Base-by-base conservation (phyloP, 495 filamentous ascomycete genomes). In the Aspergillus carlsbadensis region DNA sequence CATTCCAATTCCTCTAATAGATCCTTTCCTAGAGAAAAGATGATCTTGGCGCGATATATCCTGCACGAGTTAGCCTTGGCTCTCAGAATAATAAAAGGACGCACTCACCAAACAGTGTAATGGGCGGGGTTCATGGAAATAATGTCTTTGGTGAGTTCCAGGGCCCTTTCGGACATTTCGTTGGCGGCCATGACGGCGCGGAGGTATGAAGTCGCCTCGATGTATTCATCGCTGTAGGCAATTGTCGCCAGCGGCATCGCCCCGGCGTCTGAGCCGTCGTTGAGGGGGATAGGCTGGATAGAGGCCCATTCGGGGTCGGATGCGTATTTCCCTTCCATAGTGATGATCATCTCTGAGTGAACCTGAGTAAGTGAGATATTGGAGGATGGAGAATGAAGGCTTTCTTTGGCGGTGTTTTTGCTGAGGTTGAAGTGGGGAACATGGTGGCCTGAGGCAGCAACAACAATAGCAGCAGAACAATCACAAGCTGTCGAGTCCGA, bases 71-170 rank as follows among this genome's bases (percentile, higher is more conserved):
- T 17, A 53, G 52, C 43, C 5, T 37, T 6, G 11, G 24, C 34
- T 18, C 34, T 7, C 2, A 24, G 21, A 47, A 51, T n/a, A 5
- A 6, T 8, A n/a, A 13, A 35, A 40, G 43, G 18, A 29, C n/a
- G n/a, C 5, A 66, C 70, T 59, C 69, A 87, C 94, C 94, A 98
- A 52, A 98, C 91, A 6, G 95, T 98, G 74, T 98, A 98, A 70
- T 98, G 95, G 10, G 93, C 91, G 6, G 94, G 90, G 70, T 98
- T 98, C 82, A 96, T 83, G 15, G 75, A 71, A 66, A 98, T 98
- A 54, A 98, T 85, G 66, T 92, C 83, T 59, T 90, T 85, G 2
- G 94, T 98, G 43, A 98, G 83, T n/a, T 77, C 76, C 21, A 98
- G 74, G 29, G 85, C 90, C 39, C 94, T 81, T 34, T 86, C 80